phyloP scores from a whole-genome alignment of 192 early-diverging fungal species.

The Backusella parvicylindrica region DNA sequence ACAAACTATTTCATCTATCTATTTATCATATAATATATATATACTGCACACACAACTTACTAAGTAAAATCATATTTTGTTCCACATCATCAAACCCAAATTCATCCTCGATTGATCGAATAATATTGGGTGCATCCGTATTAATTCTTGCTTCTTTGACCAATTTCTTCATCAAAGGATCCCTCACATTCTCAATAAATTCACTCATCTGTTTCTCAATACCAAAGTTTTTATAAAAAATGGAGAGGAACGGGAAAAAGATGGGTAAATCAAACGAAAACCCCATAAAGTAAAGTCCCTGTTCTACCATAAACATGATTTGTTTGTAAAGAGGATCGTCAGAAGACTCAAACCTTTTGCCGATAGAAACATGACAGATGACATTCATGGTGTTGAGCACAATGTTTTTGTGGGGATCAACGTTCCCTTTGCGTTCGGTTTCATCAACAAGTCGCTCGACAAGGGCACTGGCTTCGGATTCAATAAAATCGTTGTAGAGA shows the following conservation, averaged over 20 bases:
- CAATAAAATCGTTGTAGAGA: not conserved
- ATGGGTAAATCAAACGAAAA: not conserved
- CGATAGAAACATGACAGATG: not conserved
- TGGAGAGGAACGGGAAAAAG: not conserved
- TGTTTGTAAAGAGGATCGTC: not conserved
- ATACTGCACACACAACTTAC: not conserved
- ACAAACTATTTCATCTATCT: not conserved
- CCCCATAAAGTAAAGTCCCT: not conserved
- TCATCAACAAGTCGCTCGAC: not conserved
- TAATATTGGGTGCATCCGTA: not conserved
- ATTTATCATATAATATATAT: not conserved
- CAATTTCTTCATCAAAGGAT: not conserved
- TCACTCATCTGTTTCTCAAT: not conserved
- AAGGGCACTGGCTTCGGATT: not conserved
- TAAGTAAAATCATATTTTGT: not conserved
- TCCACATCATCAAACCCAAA: not conserved
- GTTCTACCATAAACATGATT: not conserved
- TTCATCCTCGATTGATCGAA: not conserved
- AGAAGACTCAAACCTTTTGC: not conserved
- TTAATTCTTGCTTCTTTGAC: not conserved
- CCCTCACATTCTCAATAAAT: not conserved
- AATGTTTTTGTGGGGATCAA: not conserved
- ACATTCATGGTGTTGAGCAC: not conserved
- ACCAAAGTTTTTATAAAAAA: not conserved
- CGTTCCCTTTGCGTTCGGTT: not conserved